Conservation (phyloP, 495 filamentous ascomycete species). For the Oidiodendron maius region DNA sequence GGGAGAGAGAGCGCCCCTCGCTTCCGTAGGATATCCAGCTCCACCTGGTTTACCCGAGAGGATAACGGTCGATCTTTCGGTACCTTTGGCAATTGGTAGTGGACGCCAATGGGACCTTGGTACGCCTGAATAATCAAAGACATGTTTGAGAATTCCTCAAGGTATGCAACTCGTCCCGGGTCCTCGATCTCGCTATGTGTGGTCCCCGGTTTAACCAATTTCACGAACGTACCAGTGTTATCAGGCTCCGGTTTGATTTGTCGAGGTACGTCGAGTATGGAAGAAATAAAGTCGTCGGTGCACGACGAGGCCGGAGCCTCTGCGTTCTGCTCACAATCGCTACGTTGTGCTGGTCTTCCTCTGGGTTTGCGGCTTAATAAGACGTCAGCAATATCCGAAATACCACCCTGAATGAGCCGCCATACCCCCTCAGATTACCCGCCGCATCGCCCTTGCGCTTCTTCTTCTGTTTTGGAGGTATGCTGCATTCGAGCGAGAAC, state of each 20-base stretch:
- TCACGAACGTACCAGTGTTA: neutral
- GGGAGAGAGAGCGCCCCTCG: slow-evolving; percentile 9
- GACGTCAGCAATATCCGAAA: neutral
- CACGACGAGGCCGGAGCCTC: neutral
- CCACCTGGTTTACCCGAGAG: neutral
- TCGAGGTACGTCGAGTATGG: neutral
- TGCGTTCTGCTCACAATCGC: neutral
- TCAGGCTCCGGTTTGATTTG: slow-evolving; percentile 2
- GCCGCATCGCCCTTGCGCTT: neutral
- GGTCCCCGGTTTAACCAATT: slow-evolving; percentile 1
- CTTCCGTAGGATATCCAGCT: neutral
- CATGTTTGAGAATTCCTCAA: slow-evolving; percentile 7
- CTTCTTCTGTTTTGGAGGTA: slow-evolving; percentile 7
- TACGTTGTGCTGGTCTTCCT: neutral
- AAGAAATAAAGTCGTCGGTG: neutral
- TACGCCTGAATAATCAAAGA: slow-evolving; percentile 6
- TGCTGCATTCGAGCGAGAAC: slow-evolving; percentile 7
- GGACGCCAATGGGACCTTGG: neutral
- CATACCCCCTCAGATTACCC: slow-evolving; percentile 5
- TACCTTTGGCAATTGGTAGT: neutral
- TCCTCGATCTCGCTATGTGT: neutral
- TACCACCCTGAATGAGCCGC: neutral
- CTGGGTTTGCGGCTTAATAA: neutral
- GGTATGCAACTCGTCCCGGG: slow-evolving; percentile 3
- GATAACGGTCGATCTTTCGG: neutral